phyloP scores from a whole-genome alignment of 2,329 filamentous ascomycete genomes.

The Ceratocystiopsis sp. region DNA sequence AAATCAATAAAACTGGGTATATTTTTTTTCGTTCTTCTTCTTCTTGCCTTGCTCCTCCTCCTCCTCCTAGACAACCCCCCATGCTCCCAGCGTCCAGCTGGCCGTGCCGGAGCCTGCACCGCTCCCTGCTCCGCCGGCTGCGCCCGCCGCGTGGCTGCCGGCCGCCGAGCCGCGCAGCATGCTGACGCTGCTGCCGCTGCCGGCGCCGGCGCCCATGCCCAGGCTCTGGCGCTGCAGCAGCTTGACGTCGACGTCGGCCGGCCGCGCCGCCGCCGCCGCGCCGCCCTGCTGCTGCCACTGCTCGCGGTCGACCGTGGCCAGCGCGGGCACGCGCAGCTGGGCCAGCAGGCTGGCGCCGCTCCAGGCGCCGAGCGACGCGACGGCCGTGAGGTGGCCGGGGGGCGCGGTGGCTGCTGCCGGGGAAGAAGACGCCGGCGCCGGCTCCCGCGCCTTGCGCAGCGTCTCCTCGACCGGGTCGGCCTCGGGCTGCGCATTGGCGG shows the following conservation, averaged over 20 bases:
- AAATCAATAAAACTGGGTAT: not conserved
- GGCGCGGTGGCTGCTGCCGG: not conserved
- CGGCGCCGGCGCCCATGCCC: slow-evolving; percentile 25
- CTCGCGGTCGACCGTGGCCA: slow-evolving; percentile 55
- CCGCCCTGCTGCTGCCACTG: slow-evolving; percentile 52
- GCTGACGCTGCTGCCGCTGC: slow-evolving; percentile 10
- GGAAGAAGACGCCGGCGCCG: slow-evolving; percentile 11
- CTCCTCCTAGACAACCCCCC: slow-evolving; percentile 30
- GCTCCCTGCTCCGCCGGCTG: too few species aligned
- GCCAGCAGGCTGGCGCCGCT: slow-evolving; percentile 54
- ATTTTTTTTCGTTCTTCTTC: not conserved
- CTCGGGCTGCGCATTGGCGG: slow-evolving; percentile 29
- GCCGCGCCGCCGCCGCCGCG: slow-evolving; percentile 38
- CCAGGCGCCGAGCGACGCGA: slow-evolving; percentile 59
- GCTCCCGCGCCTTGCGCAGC: slow-evolving; percentile 22
- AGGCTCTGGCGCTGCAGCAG: slow-evolving; percentile 46
- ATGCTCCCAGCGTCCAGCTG: slow-evolving; percentile 46
- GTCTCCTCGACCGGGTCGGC: slow-evolving; percentile 41
- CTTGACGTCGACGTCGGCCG: slow-evolving; percentile 41
- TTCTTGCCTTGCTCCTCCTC: too few species aligned
- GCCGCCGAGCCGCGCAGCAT: not conserved
- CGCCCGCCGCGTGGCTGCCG: too few species aligned
- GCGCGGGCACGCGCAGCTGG: slow-evolving; percentile 49
- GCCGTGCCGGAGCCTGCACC: slow-evolving; percentile 16
- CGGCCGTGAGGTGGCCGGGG: slow-evolving; percentile 39